Evolutionary conservation across 1,284 basidiomycete species (phyloP), one percentile per base, ranked within the genome.

Genomic region (Stygiomarasmius scandens): DNA sequence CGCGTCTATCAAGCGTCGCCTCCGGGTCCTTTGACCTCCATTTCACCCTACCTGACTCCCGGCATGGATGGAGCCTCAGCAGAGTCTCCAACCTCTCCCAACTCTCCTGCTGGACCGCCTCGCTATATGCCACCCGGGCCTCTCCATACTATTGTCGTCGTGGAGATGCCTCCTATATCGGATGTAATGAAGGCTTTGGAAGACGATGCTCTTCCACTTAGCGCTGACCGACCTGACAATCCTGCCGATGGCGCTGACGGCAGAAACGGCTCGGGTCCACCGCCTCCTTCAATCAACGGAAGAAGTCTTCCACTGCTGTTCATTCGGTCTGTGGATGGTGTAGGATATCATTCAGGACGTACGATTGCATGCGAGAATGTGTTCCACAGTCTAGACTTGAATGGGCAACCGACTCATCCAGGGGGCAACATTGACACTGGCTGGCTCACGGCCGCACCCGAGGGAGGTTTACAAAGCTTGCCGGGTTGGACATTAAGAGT

Each of bases 281-380:
- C 29, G 5, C 74, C 79, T 49, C 64, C 83, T 27, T 72, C 80
- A 9, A 79, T 92, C 59, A 68, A 80, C 20, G 83, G 92, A 22
- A 79, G 84, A 56, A 85, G 80, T 66, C 72, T 93, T 32, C 85
- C 89, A 9, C 67, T 92, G 67, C 68, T 93, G 56, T 87, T 92
- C 70, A 87, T 93, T 64, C 82, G 91, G 55, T 81, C 89, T 56
- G 78, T 79, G 60, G 84, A 93, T 70, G 91, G 91, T 22, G 84
- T 92, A 24, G 90, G 90, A 3, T 93, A 92, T 68, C 90, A 93
- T 68, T 92, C 90, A 27, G 91, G 91, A 43, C 82, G 90, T 58
- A 90, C 90, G 61, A 87, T 95, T 55, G 82, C 91, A 34, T 91
- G 88, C 66, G 92, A 92, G 68, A 93, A 92, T 63, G 83, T 92